These are phyloP conservation scores for Xylariaceae sp. DNA, from an alignment of 2,329 filamentous ascomycete species.

Conservation along the genomic window DNA sequence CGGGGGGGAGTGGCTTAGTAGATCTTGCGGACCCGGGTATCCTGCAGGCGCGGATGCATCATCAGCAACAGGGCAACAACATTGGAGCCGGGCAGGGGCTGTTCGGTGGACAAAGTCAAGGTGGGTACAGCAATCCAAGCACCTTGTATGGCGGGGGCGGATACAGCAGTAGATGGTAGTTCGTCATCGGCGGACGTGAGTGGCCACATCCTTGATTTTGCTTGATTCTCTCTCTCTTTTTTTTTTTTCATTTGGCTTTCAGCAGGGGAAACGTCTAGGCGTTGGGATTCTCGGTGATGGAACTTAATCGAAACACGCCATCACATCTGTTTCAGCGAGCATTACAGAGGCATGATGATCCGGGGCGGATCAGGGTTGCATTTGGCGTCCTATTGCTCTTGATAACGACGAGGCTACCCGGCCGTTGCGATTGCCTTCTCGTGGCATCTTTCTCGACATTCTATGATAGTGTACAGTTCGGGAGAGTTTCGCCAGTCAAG, in stretches of 20 bases:
- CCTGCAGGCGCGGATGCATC: conserved; percentile 95
- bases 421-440: conserved; percentile 28
- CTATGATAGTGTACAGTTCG: conserved; percentile 23
- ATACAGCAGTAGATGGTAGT: conserved; percentile 65
- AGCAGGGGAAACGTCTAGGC: conserved; percentile 26
- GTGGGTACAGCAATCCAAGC: conserved; percentile 89
- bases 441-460: conserved; percentile 24
- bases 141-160: conserved; percentile 70
- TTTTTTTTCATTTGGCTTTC: conserved; percentile 26
- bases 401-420: conserved; percentile 33
- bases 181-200: too few species aligned
- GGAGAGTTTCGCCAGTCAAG: conserved; percentile 57
- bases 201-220: too few species aligned
- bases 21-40: conserved; percentile 99
- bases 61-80: conserved; percentile 71
- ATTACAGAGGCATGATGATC: conserved; percentile 38
- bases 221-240: too few species aligned
- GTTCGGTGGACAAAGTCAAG: conserved; percentile 85
- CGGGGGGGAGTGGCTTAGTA: conserved; percentile 97
- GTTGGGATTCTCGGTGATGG: conserved; percentile 28
- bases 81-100: conserved; percentile 83
- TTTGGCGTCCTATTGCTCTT: conserved; percentile 34
- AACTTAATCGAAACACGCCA: conserved; percentile 31
- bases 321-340: conserved; percentile 44
- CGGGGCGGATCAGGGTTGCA: conserved; percentile 32